Evolutionary conservation across 2,329 filamentous ascomycete genomes (phyloP), one percentile per base, ranked within the genome.

Genomic region (Pseudogymnoascus sp.): DNA sequence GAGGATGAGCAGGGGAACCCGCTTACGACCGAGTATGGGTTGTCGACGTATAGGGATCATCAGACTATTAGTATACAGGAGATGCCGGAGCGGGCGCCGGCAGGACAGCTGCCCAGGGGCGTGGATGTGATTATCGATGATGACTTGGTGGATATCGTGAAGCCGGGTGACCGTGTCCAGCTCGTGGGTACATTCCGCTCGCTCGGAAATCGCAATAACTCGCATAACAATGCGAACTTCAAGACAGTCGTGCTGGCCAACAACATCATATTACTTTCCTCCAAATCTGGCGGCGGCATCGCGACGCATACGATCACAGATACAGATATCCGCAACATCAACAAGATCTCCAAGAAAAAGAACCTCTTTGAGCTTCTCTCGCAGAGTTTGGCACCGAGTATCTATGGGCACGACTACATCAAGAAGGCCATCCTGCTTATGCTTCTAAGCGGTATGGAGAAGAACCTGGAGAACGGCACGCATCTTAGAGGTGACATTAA

Each of bases 401-500:
- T 99, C 64, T 97, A 91, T 71, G 94, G 94, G 0, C 94, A 99
- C 70, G 92, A 95, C 71, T 90, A 97, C 74, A 95, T 99, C 78
- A 99, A 99, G 77, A 97, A 95, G 76, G 94, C 94, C 0, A 96
- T 99, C 67, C 78, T 99, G 33, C 84, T 99, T 59, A 95, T 97
- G 90, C 82, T 99, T 29, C 80, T 99, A 12, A 90, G 94, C 71
- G 94, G 94, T 63, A 92, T 96, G 83, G 94, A 99, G 80, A 99
- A 99, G 81, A 99, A 99, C 71, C 77, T 99, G 63, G 94, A 97
- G 66, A 99, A 99, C 69, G 94, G 94, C 63, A 97, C 94, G 1
- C 94, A 99, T 83, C 78, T 99, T 73, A 89, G 94, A 82, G 94
- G 94, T 78, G 94, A 99, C 72, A 97, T 99, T 78, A 99, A 99